Evolutionary conservation across 2,329 filamentous ascomycete species (phyloP).

Genomic region (Cladosporium sp.): DNA sequence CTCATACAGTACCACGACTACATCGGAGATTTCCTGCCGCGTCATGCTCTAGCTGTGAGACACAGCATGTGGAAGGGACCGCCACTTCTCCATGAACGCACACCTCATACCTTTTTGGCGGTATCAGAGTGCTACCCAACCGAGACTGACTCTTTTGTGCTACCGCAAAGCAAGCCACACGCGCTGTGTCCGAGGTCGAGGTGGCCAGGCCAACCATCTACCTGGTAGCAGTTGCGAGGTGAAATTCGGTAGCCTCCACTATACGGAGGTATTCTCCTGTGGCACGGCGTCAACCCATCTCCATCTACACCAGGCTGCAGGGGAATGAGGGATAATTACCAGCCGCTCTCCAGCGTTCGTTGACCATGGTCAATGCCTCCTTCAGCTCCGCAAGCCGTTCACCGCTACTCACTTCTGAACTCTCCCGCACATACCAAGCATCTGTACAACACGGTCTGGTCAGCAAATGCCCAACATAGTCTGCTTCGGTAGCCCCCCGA

Average conservation of each 20-base stretch:
- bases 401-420: slow-evolving; percentile 21
- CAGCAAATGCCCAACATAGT: not conserved
- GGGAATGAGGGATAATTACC: slow-evolving; percentile 19
- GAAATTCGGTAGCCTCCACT: slow-evolving; percentile 22
- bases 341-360: slow-evolving; percentile 24
- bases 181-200: not conserved
- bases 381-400: slow-evolving; percentile 22
- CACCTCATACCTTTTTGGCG: too few relatives aligned
- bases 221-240: slow-evolving; percentile 17
- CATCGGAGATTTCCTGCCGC: too few relatives aligned
- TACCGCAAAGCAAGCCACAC: not conserved
- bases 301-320: too few relatives aligned
- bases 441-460: slow-evolving; percentile 12
- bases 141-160: not conserved
- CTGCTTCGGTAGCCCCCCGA: not conserved
- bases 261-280: slow-evolving; percentile 21
- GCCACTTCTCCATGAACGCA: too few relatives aligned
- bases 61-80: too few relatives aligned
- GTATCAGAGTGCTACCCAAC: too few relatives aligned
- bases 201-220: not conserved
- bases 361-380: slow-evolving; percentile 21
- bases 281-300: slow-evolving; percentile 1
- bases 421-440: slow-evolving; percentile 32
- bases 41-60: too few relatives aligned
- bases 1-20: too few relatives aligned